Conservation (phyloP, 2,329 filamentous ascomycete genomes). For the Aulographum hederae region DNA sequence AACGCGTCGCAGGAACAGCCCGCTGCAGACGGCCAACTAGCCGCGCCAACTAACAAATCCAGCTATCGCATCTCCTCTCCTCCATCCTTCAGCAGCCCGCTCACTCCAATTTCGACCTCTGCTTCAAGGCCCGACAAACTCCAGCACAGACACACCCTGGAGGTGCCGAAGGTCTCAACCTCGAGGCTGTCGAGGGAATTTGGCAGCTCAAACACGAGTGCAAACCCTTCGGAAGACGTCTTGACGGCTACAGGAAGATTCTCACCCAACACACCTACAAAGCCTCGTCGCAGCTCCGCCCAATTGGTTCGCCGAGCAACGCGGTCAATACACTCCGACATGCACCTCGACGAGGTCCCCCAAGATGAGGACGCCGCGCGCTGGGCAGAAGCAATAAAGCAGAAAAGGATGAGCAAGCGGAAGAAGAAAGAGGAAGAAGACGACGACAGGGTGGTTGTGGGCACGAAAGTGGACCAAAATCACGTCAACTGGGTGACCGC, state of each 20-base stretch:
- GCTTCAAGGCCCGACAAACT: conserved; percentile 39
- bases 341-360: conserved; percentile 63
- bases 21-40: conserved; percentile 10
- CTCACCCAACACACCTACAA: conserved; percentile 46
- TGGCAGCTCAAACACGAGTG: conserved; percentile 1
- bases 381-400: conserved; percentile 84
- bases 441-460: conserved; percentile 74
- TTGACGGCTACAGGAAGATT: conserved; percentile 61
- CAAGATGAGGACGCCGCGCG: conserved; percentile 80
- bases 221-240: conserved; percentile 32
- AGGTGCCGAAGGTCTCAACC: conserved; percentile 57
- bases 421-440: conserved; percentile 78
- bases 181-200: conserved; percentile 55
- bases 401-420: conserved; percentile 77
- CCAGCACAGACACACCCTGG: conserved; percentile 72
- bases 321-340: conserved; percentile 68
- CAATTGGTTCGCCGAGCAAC: conserved; percentile 66
- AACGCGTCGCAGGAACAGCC: too few species aligned
- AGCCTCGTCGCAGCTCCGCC: conserved; percentile 59
- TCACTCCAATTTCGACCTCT: conserved; percentile 26
- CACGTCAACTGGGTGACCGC: conserved; percentile 96
- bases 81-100: conserved; percentile 30
- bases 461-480: conserved; percentile 92
- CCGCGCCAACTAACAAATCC: conserved; percentile 11
- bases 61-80: conserved; percentile 43